A percentile compares a stretch with the other conserved stretches of the same genome.
Conservation (phyloP, 2,329 filamentous ascomycete genomes). For the Cercospora zeina region DNA sequence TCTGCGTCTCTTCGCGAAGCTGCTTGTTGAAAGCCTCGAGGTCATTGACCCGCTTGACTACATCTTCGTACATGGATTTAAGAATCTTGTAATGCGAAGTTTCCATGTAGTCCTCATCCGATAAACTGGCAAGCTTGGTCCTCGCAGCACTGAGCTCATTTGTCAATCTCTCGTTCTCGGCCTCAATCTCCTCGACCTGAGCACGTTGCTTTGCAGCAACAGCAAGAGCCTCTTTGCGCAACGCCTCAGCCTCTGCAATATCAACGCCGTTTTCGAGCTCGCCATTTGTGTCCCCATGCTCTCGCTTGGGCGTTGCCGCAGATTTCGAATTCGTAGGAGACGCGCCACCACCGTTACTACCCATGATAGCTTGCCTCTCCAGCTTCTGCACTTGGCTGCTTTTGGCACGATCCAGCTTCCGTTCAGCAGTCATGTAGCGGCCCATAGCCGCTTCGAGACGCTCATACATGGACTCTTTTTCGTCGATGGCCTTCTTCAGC, state of each 20-base stretch:
- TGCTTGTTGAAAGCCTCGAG: slow-evolving; percentile 85
- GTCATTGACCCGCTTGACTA: slow-evolving; percentile 88
- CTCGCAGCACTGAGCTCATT: slow-evolving; percentile 78
- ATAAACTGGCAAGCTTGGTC: slow-evolving; percentile 66
- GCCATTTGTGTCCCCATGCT: slow-evolving; percentile 53
- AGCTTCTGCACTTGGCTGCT: slow-evolving; percentile 88
- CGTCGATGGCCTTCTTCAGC: slow-evolving; percentile 34
- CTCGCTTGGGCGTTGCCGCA: slow-evolving; percentile 48
- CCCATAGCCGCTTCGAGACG: slow-evolving; percentile 85
- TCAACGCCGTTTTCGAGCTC: slow-evolving; percentile 58
- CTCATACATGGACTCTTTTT: slow-evolving; percentile 62
- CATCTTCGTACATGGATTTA: slow-evolving; percentile 85
- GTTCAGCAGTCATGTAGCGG: slow-evolving; percentile 92
- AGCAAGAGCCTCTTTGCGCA: slow-evolving; percentile 75
- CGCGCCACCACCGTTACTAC: slow-evolving; percentile 52
- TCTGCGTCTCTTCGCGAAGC: slow-evolving; percentile 80
- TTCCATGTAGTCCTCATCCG: slow-evolving; percentile 90
- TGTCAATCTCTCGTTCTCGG: slow-evolving; percentile 72
- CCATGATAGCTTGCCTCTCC: slow-evolving; percentile 81
- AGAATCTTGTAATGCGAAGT: slow-evolving; percentile 93
- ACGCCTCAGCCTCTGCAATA: slow-evolving; percentile 68
- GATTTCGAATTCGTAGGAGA: slow-evolving; percentile 46
- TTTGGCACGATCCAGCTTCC: slow-evolving; percentile 85
- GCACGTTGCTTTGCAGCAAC: slow-evolving; percentile 81
- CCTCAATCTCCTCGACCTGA: slow-evolving; percentile 76